These are phyloP conservation scores for Ogataea polymorpha DNA, from an alignment of 805 yeast genomes.

Conservation along the genomic window DNA sequence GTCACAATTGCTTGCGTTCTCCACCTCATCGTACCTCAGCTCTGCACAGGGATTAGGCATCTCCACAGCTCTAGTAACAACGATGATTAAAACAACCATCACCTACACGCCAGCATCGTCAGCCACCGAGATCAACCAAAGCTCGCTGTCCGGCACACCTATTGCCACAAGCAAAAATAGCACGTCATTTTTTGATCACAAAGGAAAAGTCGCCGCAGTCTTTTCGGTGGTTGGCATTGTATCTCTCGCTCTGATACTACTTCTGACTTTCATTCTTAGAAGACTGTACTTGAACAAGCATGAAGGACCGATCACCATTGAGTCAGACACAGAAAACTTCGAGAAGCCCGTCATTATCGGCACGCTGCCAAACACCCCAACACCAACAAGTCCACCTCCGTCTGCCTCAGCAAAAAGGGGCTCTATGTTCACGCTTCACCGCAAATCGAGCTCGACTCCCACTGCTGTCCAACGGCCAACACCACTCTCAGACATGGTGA, in stretches of 20 bases:
- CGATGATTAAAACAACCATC: conserved; percentile 20
- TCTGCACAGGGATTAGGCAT: conserved; percentile 12
- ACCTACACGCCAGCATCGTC: conserved; percentile 10
- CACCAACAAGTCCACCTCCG: conserved; percentile 1
- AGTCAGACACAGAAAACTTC: conserved; percentile 23
- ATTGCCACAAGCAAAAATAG: conserved; percentile 8
- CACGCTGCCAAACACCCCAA: conserved; percentile 5
- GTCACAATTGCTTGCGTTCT: background rate
- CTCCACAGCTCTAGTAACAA: conserved; percentile 23
- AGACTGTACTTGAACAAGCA: conserved; percentile 4
- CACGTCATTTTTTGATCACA: conserved; percentile 53
- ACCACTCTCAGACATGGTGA: conserved; percentile 13
- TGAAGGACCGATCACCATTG: conserved; percentile 11
- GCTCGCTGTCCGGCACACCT: background rate
- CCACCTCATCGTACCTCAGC: conserved; percentile 12
- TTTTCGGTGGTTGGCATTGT: conserved; percentile 77
- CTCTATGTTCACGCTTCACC: conserved; percentile 10
- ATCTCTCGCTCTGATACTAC: conserved; percentile 40
- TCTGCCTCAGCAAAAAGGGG: conserved; percentile 1
- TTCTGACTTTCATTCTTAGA: conserved; percentile 40
- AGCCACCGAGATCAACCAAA: conserved; percentile 8
- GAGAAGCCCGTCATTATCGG: conserved; percentile 20
- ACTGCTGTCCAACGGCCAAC: conserved; percentile 4
- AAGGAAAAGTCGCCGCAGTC: conserved; percentile 83
- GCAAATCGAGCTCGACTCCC: conserved; percentile 7